Evolutionary conservation across 2,329 filamentous ascomycete genomes (phyloP), one percentile per base, ranked within the genome.

Genomic region (Aspergillus sp.): DNA sequence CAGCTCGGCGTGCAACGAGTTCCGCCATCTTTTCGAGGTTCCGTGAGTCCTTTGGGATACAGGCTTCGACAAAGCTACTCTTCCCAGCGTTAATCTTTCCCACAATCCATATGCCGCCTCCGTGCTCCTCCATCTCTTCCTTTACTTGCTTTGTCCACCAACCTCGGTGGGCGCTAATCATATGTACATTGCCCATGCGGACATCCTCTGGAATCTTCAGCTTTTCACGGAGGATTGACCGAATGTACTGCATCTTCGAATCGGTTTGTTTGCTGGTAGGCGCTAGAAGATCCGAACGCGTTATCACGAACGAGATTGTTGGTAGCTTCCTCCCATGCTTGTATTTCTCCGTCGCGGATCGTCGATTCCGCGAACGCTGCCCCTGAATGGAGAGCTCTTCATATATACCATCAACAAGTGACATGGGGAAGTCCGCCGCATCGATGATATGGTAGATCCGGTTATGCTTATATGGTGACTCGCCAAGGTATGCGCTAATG

Each of bases 71-170:
- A 2, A 99, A 83, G 68, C 89, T 89, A 66, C 93, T 98, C 76
- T 99, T 99, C 22, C 95, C 96, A 2, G 98, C 96, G 69, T 99
- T 99, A 61, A 92, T 91, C 74, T 96, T 98, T n/a, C 95, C 95
- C 3, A 99, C 89, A 81, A 99, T 88, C 93, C 95, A 99, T 15
- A 90, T 88, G 15, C 88, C 95, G 4, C 93, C 93, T 4, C 91
- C 92, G 48, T 90, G 85, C 43, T 86, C 78, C 83, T 87, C 93
- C 47, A 99, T 92, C 48, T 93, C 88, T 64, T 96, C 88, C 72
- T 91, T 96, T 55, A 99, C 78, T 49, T 89, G 81, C 63, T 84
- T 89, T 0, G 93, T 96, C 91, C 93, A 97, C 95, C 96, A 99
- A 9, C 84, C 84, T 57, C 90, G 82, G 68, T 89, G 89, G 9